A percentile compares a stretch with the other conserved stretches of the same genome.
Conservation (phyloP, 2,329 filamentous ascomycete genomes). For the Aspergillus novoparasiticus region DNA sequence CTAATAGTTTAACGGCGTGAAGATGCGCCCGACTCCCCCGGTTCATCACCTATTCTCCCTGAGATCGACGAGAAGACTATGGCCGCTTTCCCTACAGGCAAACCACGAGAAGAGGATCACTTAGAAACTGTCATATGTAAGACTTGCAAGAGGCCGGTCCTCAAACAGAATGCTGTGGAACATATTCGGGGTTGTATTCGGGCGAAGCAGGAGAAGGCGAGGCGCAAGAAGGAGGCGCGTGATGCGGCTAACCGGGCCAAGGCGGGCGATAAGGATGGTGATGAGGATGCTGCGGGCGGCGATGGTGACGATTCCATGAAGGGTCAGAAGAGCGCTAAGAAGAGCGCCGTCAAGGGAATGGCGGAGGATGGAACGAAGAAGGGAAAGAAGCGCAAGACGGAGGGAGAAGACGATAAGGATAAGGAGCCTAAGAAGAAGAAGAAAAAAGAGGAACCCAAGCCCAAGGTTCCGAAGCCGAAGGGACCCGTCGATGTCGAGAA, state of each 20-base stretch:
- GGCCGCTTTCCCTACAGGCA: constrained; percentile 78
- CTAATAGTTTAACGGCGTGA: not conserved
- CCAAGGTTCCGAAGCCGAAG: constrained; percentile 81
- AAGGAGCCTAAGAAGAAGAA: constrained; percentile 88
- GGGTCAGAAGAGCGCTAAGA: constrained; percentile 67
- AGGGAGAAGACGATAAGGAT: constrained; percentile 67
- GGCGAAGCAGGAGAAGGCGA: constrained; percentile 79
- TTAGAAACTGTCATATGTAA: constrained; percentile 85
- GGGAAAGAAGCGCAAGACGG: constrained; percentile 78
- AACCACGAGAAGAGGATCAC: constrained; percentile 78
- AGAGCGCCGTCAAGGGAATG: constrained; percentile 54
- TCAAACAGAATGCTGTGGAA: constrained; percentile 71
- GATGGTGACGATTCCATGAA: constrained; percentile 50
- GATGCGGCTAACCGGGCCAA: constrained; percentile 69
- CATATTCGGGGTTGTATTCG: constrained; percentile 84
- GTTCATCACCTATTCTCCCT: constrained; percentile 47
- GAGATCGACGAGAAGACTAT: constrained; percentile 74
- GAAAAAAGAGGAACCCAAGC: constrained; percentile 89
- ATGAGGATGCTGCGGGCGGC: constrained; percentile 35
- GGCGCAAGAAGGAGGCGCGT: constrained; percentile 73
- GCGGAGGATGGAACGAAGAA: constrained; percentile 62
- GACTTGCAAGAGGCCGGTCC: constrained; percentile 87
- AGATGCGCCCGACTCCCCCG: constrained; percentile 33
- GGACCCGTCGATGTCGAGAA: constrained; percentile 92
- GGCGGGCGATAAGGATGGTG: constrained; percentile 48